These are phyloP conservation scores for Oryza australiensis DNA, from an alignment of 176 grass and related monocot genomes.

Conservation along the genomic window DNA sequence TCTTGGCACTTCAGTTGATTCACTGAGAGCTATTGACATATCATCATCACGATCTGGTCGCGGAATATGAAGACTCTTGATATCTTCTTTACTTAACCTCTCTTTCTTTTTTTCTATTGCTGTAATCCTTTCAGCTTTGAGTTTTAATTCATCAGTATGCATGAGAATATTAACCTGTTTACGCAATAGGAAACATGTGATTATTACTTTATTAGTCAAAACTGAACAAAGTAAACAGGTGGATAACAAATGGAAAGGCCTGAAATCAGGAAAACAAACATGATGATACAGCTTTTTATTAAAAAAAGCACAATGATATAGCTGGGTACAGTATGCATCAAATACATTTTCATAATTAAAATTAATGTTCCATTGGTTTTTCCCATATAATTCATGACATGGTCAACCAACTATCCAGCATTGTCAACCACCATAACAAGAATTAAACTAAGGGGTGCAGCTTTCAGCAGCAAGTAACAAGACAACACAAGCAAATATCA, in stretches of 20 bases:
- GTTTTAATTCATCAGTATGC: conserved; percentile 71
- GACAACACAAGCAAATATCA: background rate
- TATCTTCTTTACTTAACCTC: background rate
- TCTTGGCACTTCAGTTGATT: background rate
- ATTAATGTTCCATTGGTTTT: background rate
- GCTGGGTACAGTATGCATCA: background rate
- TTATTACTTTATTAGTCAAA: background rate
- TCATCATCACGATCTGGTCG: background rate
- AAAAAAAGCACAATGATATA: background rate
- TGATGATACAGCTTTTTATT: background rate
- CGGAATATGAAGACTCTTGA: background rate
- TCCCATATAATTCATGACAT: background rate
- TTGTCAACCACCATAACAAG: background rate
- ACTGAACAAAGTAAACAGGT: background rate
- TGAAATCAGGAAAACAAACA: background rate
- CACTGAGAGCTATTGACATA: background rate
- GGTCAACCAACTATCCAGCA: background rate
- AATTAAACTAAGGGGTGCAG: background rate
- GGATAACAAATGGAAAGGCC: background rate
- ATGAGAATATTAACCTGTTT: conserved; percentile 78
- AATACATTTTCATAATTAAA: background rate
- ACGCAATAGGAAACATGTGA: conserved; percentile 8
- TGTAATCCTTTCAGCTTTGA: conserved; percentile 14
- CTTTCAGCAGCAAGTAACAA: background rate
- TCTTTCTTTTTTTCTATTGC: conserved; percentile 53